phyloP scores from a whole-genome alignment of 257 asterid genomes.

The Solanum okadae region DNA sequence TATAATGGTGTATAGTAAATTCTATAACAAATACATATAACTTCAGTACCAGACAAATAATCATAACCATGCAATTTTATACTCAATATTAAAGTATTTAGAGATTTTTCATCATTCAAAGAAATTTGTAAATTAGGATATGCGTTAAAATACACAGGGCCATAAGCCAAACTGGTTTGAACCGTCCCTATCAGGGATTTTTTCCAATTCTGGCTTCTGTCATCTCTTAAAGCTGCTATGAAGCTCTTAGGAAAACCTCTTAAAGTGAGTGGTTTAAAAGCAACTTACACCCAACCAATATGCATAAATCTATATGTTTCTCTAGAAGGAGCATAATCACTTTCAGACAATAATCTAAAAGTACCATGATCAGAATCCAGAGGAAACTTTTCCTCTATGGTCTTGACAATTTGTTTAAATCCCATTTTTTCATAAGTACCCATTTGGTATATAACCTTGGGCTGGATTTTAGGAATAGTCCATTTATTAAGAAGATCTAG shows the following conservation, averaged over 20 bases:
- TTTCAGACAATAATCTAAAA: no score
- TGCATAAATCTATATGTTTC: neutral
- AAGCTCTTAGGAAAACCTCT: neutral
- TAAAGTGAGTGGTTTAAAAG: neutral
- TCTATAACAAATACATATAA: neutral
- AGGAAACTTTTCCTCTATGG: no score
- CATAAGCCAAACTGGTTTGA: neutral
- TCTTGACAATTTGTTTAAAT: no score
- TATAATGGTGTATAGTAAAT: neutral
- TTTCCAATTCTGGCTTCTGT: no score
- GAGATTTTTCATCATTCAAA: neutral
- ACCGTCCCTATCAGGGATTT: neutral
- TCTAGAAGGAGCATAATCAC: neutral
- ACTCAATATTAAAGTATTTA: no score
- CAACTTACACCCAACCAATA: neutral
- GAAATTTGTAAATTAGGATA: neutral
- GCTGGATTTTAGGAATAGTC: no score
- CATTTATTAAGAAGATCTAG: no score
- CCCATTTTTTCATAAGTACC: no score
- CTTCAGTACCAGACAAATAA: neutral
- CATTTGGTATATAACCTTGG: no score
- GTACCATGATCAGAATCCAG: no score
- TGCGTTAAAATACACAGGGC: neutral
- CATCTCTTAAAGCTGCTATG: neutral
- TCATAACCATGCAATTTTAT: neutral